phyloP scores from a whole-genome alignment of 129 eudicot genomes.

The Dittrichia graveolens region DNA sequence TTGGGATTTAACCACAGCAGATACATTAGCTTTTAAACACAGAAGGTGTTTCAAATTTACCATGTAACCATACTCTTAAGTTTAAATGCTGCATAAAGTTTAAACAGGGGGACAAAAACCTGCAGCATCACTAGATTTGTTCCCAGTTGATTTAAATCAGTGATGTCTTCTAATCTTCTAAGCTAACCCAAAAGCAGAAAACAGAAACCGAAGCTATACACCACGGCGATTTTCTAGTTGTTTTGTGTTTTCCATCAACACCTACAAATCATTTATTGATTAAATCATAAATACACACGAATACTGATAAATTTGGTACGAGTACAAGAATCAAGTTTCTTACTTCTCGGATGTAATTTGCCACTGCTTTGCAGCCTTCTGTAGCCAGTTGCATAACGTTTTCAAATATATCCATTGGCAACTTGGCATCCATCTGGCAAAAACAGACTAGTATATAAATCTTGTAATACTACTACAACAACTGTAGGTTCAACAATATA shows the following conservation, averaged over 20 bases:
- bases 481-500: background rate
- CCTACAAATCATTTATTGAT: constrained; percentile 40
- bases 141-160: background rate
- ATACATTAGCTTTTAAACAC: background rate
- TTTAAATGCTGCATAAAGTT: constrained; percentile 4
- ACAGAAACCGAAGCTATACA: constrained; percentile 31
- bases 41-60: background rate
- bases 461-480: too few species aligned
- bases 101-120: background rate
- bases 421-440: constrained; percentile 87
- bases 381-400: constrained; percentile 84
- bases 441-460: background rate
- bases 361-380: constrained; percentile 97
- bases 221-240: constrained; percentile 75
- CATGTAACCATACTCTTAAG: background rate
- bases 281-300: constrained; percentile 10
- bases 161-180: background rate
- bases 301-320: background rate
- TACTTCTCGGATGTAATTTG: constrained; percentile 86
- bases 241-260: constrained; percentile 80
- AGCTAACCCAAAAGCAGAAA: background rate
- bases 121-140: background rate
- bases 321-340: constrained; percentile 30
- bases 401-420: constrained; percentile 78
- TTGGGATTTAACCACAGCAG: background rate